phyloP scores from a whole-genome alignment of 2,329 filamentous ascomycete genomes.

The Botrytis fabae region DNA sequence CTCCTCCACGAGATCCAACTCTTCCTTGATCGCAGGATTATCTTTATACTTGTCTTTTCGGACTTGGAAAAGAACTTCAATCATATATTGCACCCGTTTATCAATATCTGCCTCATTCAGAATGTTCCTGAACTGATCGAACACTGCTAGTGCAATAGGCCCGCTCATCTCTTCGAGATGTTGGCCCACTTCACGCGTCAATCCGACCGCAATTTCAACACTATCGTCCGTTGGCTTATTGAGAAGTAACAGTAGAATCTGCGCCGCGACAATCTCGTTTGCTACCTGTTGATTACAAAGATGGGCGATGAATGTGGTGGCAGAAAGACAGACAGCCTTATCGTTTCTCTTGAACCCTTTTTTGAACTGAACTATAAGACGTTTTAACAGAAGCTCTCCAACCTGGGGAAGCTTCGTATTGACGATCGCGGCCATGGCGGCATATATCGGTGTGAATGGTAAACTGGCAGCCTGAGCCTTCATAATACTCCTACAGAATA shows the following conservation, averaged over 20 bases:
- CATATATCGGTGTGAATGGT: conserved; percentile 95
- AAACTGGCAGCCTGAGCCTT: conserved; percentile 95
- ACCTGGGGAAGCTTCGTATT: conserved; percentile 97
- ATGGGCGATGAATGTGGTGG: conserved; percentile 92
- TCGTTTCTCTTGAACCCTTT: conserved; percentile 97
- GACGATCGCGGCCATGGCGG: conserved; percentile 92
- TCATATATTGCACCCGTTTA: conserved; percentile 98
- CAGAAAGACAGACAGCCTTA: conserved; percentile 90
- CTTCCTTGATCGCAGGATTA: conserved; percentile 84
- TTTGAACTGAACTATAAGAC: conserved; percentile 87
- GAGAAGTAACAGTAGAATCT: conserved; percentile 87
- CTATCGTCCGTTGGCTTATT: conserved; percentile 97
- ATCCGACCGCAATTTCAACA: conserved; percentile 92
- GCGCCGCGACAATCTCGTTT: conserved; percentile 88
- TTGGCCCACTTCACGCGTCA: conserved; percentile 90
- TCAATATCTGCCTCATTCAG: conserved; percentile 96
- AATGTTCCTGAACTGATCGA: conserved; percentile 93
- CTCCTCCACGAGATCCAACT: conserved; percentile 93
- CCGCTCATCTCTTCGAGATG: conserved; percentile 95
- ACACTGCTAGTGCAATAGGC: conserved; percentile 83
- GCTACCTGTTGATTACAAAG: conserved; percentile 95
- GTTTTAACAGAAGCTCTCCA: conserved; percentile 82
- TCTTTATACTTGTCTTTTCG: conserved; percentile 97
- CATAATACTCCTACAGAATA: conserved; percentile 97
- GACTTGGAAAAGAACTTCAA: conserved; percentile 95